These are phyloP conservation scores for Alectoria sarmentosa DNA, from an alignment of 495 filamentous ascomycete genomes.

Conservation along the genomic window DNA sequence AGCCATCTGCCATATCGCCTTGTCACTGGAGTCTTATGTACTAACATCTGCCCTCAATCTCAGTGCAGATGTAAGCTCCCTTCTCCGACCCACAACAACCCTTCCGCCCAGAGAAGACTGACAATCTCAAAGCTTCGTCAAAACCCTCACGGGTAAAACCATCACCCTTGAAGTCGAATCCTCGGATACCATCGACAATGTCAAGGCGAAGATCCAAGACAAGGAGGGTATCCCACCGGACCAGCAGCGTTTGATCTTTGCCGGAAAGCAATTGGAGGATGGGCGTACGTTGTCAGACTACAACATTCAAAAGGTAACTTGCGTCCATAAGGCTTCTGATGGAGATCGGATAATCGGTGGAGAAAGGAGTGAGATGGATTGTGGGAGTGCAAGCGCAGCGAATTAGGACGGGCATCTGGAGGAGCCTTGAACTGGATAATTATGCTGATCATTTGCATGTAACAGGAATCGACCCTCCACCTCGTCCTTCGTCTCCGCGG, in stretches of 20 bases:
- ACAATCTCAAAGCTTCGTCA: slow-evolving; percentile 68
- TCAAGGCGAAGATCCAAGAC: slow-evolving; percentile 96
- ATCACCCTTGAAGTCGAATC: slow-evolving; percentile 99
- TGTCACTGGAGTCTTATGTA: slow-evolving; percentile 13
- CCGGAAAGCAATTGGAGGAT: slow-evolving; percentile 99
- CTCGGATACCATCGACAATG: slow-evolving; percentile 97
- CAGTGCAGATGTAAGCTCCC: slow-evolving; percentile 71
- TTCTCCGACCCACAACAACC: slow-evolving; percentile 16
- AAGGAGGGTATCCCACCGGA: slow-evolving; percentile 99
- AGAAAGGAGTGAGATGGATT: not conserved
- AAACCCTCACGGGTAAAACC: slow-evolving; percentile 98
- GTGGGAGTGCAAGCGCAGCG: not conserved
- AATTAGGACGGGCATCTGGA: not conserved
- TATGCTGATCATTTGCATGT: not conserved
- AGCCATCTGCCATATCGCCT: slow-evolving; percentile 28
- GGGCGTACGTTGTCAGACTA: slow-evolving; percentile 97
- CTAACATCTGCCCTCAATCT: slow-evolving; percentile 30
- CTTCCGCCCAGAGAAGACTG: slow-evolving; percentile 7
- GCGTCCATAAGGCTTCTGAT: not conserved
- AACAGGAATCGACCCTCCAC: slow-evolving; percentile 95
- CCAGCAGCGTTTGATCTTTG: slow-evolving; percentile 99
- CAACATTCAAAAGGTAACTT: slow-evolving; percentile 96
- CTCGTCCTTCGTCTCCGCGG: slow-evolving; percentile 98
- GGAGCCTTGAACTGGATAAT: not conserved
- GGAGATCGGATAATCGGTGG: not conserved